phyloP scores from a whole-genome alignment of 768 basidiomycete genomes.

The Neoboletus magnificus region DNA sequence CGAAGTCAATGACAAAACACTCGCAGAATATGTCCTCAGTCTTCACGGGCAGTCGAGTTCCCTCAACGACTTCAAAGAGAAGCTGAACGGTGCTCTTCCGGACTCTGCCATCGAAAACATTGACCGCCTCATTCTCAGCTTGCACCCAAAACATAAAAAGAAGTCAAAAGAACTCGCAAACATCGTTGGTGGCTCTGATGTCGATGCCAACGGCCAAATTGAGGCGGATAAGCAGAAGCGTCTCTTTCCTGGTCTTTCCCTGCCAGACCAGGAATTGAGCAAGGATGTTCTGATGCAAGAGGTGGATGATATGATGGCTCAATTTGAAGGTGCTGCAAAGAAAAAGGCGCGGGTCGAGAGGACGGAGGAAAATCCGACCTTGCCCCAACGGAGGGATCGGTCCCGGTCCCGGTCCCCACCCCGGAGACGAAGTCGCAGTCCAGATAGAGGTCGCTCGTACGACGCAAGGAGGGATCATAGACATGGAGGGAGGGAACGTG shows the following conservation, averaged over 20 bases:
- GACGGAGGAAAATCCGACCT: slow-evolving; percentile 46
- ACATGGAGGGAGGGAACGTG: slow-evolving; percentile 36
- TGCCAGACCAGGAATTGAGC: slow-evolving; percentile 64
- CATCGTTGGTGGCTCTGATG: slow-evolving; percentile 34
- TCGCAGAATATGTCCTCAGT: slow-evolving; percentile 92
- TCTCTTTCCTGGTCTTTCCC: slow-evolving; percentile 85
- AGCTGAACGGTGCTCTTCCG: slow-evolving; percentile 78
- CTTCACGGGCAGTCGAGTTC: slow-evolving; percentile 84
- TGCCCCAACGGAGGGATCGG: slow-evolving; percentile 56
- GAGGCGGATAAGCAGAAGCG: slow-evolving; percentile 79
- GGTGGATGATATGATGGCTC: slow-evolving; percentile 84
- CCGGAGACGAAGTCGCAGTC: slow-evolving; percentile 55
- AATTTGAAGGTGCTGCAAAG: slow-evolving; percentile 66
- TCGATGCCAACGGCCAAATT: slow-evolving; percentile 28
- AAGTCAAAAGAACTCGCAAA: slow-evolving; percentile 38
- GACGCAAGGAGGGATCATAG: slow-evolving; percentile 41
- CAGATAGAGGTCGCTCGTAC: slow-evolving; percentile 52
- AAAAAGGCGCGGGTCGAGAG: slow-evolving; percentile 46
- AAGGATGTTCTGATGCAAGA: slow-evolving; percentile 87
- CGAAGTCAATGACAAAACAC: slow-evolving; percentile 82
- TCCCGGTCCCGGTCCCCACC: slow-evolving; percentile 46
- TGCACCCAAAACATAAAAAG: slow-evolving; percentile 97
- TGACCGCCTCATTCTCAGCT: slow-evolving; percentile 88
- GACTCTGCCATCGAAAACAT: slow-evolving; percentile 90
- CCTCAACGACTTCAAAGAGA: slow-evolving; percentile 74